Percentiles rank a stretch among this genome's conserved stretches.
These are phyloP conservation scores for Symbiodinium natans DNA, from an alignment of 73 alveolate genomes.

Conservation along the genomic window DNA sequence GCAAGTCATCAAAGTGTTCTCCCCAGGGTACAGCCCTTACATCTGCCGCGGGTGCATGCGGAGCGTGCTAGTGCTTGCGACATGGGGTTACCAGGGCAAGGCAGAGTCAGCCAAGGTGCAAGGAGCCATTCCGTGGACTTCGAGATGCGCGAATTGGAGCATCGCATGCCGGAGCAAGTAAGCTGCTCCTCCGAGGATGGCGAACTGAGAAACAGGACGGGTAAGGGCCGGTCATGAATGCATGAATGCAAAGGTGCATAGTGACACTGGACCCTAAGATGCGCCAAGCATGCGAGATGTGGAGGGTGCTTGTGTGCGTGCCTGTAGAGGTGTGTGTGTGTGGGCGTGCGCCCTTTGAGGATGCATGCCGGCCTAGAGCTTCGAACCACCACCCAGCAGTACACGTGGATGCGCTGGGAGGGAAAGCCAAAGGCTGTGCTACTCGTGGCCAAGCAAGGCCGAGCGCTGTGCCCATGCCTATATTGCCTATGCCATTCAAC, in stretches of 20 bases:
- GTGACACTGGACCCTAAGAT: no score
- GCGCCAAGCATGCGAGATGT: no score
- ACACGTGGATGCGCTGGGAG: constrained; percentile 93
- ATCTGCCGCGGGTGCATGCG: neutral
- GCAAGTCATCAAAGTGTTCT: neutral
- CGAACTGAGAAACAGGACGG: constrained; percentile 27
- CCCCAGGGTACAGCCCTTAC: neutral
- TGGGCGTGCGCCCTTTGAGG: no score
- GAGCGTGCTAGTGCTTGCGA: no score
- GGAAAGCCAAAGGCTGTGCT: constrained; percentile 57
- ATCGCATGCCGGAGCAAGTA: neutral
- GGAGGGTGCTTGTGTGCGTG: no score
- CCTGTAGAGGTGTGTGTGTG: no score
- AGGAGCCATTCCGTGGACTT: neutral
- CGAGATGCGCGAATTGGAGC: neutral
- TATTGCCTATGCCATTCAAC: no score
- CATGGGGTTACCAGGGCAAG: no score
- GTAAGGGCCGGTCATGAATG: neutral
- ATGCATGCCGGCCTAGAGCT: constrained; percentile 87
- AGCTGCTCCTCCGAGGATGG: constrained; percentile 76
- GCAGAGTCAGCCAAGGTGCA: no score
- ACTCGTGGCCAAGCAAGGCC: constrained; percentile 87
- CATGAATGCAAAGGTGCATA: no score
- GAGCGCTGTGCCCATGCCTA: no score
- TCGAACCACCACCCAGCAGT: constrained; percentile 81